These are phyloP conservation scores for Mimosa pudica DNA, from an alignment of 306 rosid genomes.

Conservation along the genomic window DNA sequence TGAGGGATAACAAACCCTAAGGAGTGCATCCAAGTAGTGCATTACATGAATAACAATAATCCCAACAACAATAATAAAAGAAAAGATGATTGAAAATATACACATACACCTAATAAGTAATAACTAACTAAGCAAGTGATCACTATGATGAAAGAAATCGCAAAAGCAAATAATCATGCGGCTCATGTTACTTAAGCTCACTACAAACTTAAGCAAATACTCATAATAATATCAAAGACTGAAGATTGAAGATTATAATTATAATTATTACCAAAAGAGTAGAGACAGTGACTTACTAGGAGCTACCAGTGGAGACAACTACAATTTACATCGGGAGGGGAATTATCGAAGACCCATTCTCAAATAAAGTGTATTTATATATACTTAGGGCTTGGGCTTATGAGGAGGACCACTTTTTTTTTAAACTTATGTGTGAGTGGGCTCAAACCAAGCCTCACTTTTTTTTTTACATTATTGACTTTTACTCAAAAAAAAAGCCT, in stretches of 20 bases:
- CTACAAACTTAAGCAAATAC: not conserved
- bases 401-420: no score
- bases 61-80: not conserved
- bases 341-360: slow-evolving; percentile 6
- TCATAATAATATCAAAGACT: no score
- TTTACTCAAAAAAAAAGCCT: no score
- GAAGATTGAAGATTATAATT: not conserved
- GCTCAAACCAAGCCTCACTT: no score
- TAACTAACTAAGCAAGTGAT: not conserved
- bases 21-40: not conserved
- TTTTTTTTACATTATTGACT: no score
- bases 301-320: slow-evolving; percentile 22
- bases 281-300: slow-evolving; percentile 6
- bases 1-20: not conserved
- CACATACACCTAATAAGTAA: not conserved
- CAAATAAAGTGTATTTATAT: no score
- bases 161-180: not conserved
- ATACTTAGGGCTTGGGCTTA: no score
- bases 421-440: no score
- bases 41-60: not conserved
- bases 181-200: not conserved
- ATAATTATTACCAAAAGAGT: slow-evolving; percentile 37
- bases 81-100: not conserved
- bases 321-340: not conserved
- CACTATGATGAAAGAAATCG: not conserved